Base-by-base conservation (phyloP, 306 rosid genomes). In the Bauhinia variegata region DNA sequence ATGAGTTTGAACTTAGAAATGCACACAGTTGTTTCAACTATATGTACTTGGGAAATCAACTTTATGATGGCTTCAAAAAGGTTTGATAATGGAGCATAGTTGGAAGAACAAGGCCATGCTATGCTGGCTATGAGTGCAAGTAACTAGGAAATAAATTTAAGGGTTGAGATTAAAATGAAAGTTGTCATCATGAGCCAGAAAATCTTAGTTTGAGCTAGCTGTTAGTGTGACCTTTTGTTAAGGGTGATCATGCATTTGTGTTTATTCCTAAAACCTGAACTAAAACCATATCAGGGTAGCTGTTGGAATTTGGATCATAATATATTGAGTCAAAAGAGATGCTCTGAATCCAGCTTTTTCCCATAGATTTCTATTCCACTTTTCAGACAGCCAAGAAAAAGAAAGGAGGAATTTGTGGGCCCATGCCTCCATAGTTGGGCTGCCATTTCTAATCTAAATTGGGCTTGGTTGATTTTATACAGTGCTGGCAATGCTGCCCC, bases 381-480 rank as follows among this genome's bases (percentile, higher is more conserved):
- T 49, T 50, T 3, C 11, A 19, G n/a, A 30, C 16, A 41, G 7
- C 39, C 12, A 19, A 11, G 18, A 34, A 41, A 4, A 2, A 47
- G 5, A 9, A 6, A 17, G 8, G 19, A 17, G 38, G 13, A n/a
- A n/a, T n/a, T n/a, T n/a, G 13, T 17, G 57, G 11, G 11, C 17
- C 6, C 4, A 34, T 37, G 10, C 38, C 60, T 36, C 30, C 38
- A 8, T 17, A 7, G n/a, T 56, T 56, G 74, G 47, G 65, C 74
- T 68, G 48, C 12, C 32, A 43, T 57, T 44, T 44, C 54, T 55
- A 68, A 12, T 31, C 36, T 6, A 15, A 43, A 4, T 16, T 2
- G 46, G 54, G 36, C 12, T 41, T 5, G 36, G 15, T 28, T 38
- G 10, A n/a, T n/a, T n/a, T n/a, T n/a, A 23, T 8, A n/a, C 54